Evolutionary conservation across 805 yeast species (phyloP), one percentile per base, ranked within the genome.

Genomic region (Candida lessepsii): DNA sequence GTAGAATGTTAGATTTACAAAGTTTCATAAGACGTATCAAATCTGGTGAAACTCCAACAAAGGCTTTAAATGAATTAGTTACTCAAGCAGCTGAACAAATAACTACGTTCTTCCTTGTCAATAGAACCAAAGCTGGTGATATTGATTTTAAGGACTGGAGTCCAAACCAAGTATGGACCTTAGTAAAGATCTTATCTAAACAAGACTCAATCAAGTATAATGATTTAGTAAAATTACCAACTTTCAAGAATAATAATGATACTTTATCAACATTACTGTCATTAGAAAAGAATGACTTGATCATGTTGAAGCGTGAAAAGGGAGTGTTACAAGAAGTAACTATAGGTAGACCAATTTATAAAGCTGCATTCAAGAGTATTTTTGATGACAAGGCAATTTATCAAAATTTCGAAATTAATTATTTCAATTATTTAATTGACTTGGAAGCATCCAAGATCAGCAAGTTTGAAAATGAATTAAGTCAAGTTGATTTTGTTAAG

Each of bases 1-100:
- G 99, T 29, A 79, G 99, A 47, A 85, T 91, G 90, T 71, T 89
- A 32, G 99, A 93, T 59, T 70, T 93, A 37, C 96, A 93, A 61
- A 83, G 91, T 20, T 89, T 87, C 62, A 84, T 84, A 1, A 76
- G 98, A 56, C 83, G 98, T 37, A 76, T 93, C 13, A 81, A 81
- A 51, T 80, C 91, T 1, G 99, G 99, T 5, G 99, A 93, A 57
- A 57, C 76, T 6, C 95, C 96, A 2, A 52, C 64, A 8, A 83
- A 75, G 37, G 97, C 98, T 0, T 64, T 88, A 31, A 62, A 73
- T 2, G 90, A 87, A 48, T 86, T 93, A 83, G 75, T 88, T 4
- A 73, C 71, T 18, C 96, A 89, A 60, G 81, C 96, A 0, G 81
- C 91, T 4, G 90, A 87, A 52, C 97, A 91, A 56, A 77, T 91